Base-by-base conservation (phyloP, 2,329 filamentous ascomycete genomes). In the Rosellinia necatrix region DNA sequence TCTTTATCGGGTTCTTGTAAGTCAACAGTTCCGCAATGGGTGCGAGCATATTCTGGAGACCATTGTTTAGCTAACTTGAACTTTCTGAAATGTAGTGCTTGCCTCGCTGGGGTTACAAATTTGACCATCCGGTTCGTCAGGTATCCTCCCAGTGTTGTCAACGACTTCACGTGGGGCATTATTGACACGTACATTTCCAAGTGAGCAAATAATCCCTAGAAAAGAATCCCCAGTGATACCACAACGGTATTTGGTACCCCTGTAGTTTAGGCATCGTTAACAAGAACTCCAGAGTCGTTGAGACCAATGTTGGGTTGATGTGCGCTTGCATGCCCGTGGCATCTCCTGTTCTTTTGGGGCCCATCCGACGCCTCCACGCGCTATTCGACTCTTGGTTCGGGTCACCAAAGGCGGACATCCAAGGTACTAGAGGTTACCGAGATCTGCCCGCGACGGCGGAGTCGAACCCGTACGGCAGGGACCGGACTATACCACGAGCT, bases 301-400 rank as follows among this genome's bases (percentile, higher is more conserved):
- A 58, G 32, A 49, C 30, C 8, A 58, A 58, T 19, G 42, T 54
- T 29, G 50, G 55, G 10, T 32, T 58, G 21, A 44, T 58, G 19
- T 58, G 55, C 24, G 17, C n/a, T 19, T 58, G 49, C 19, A 34
- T 58, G 46, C 58, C 58, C 2, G 58, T 49, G n/a, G 54, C 55
- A 4, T 44, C 55, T 13, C 44, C 54, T 1, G 8, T 55, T 3
- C 40, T 57, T 15, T 19, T 53, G 15, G 54, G 57, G 12, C 57
- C 48, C 19, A 27, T 54, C 30, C 49, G 38, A 27, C 49, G 52
- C 6, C 8, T 58, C 21, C 21, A 35, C 9, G 25, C 42, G 4
- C 32, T 34, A 7, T 9, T 60, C 29, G 40, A 35, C 15, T 49
- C 58, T 2, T 51, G 46, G 34, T 30, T 58, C 13, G 25, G 48